These are phyloP conservation scores for Emergomyces africanus DNA, from an alignment of 2,329 filamentous ascomycete species.

Conservation along the genomic window DNA sequence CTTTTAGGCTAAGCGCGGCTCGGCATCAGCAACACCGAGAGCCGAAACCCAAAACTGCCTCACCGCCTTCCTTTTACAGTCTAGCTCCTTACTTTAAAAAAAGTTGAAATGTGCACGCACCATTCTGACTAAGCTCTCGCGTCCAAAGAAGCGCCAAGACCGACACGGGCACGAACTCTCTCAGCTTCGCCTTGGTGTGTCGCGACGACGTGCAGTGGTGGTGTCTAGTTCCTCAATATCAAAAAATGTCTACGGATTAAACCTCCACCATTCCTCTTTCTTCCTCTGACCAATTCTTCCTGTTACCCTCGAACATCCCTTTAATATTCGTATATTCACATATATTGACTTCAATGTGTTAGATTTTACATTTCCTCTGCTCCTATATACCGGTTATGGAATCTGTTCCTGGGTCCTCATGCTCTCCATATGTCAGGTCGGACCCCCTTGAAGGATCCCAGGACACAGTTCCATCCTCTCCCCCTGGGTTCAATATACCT, in stretches of 20 bases:
- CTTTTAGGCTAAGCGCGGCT: constrained; percentile 3
- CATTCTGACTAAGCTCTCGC: background rate
- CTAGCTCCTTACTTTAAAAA: background rate
- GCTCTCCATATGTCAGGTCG: background rate
- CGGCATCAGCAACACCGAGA: constrained; percentile 4
- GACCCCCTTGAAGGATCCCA: constrained; percentile 1
- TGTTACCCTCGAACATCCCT: background rate
- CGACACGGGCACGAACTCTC: background rate
- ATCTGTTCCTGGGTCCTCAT: background rate
- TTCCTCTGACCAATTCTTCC: background rate
- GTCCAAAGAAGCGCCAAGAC: constrained; percentile 3
- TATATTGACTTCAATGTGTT: background rate
- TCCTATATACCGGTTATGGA: constrained; percentile 1
- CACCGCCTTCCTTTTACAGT: constrained; percentile 1
- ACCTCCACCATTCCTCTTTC: background rate
- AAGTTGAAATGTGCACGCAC: background rate
- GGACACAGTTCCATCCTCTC: constrained; percentile 11
- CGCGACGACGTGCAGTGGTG: background rate
- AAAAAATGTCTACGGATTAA: background rate
- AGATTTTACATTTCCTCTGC: background rate
- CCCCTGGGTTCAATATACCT: constrained; percentile 17
- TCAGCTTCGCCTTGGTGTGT: background rate
- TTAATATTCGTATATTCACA: background rate
- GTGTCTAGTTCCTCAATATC: too few species aligned
- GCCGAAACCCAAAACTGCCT: background rate